Base-by-base conservation (phyloP, 2,329 filamentous ascomycete genomes). In the Botrytis fabae region DNA sequence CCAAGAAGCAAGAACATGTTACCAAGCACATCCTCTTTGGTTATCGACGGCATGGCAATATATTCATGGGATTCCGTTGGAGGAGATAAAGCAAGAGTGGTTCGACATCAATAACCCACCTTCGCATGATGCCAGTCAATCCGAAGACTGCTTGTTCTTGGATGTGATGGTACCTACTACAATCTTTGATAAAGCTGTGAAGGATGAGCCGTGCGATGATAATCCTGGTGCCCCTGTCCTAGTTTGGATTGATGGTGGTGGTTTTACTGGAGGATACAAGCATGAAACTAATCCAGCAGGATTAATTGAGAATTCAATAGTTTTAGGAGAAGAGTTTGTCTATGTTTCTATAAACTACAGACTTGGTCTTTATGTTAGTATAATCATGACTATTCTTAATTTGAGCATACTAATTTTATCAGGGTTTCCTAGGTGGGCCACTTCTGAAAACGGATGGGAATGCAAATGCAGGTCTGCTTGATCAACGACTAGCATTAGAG, bases 401-500 rank as follows among this genome's bases (percentile, higher is more conserved):
- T 22, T 18, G 20, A 69, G 1, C 2, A 42, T 42, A n/a, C 60
- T 62, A 4, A 62, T 62, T 38, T n/a, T 18, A n/a, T 40, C 32
- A 69, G 70, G 71, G 81, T 2, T 79, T 78, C 62, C 75, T 81
- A 18, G 85, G 35, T 81, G 86, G 22, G 82, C 83, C 5, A 40
- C 84, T 79, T 81, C 80, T 22, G 80, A 84, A 4, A 88, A 88
- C 76, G 84, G 35, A 62, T 40, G 60, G 60, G 18, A 35, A 62
- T 62, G 60, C 60, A n/a, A 42, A 62, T 35, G 60, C 83, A 16
- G 87, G 83, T 5, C 79, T 88, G 0, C 81, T 84, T 70, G 87
- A 89, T 74, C 87, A 90, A 77, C 83, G 86, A 14, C 81, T 88
- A 28, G 86, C 86, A 35, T 80, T 90, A 12, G 81, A 88, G 75